Base-by-base conservation (phyloP, 495 filamentous ascomycete genomes). In the Tuber brumale region DNA sequence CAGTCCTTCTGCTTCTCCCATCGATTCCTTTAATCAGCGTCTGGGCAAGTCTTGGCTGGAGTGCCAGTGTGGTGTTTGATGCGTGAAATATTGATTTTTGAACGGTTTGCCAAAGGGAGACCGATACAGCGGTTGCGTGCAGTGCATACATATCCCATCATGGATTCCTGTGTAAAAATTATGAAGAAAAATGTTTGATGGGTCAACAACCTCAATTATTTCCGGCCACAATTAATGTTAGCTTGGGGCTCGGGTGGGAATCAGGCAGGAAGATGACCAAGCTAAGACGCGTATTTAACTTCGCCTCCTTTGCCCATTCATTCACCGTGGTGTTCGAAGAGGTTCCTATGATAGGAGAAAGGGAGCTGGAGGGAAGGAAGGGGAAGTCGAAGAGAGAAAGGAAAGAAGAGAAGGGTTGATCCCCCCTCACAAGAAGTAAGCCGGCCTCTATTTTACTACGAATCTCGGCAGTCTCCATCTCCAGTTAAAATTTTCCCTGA, bases 231-330 rank as follows among this genome's bases (percentile, higher is more conserved):
- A 61, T 27, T 31, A 61, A 61, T 80, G 72, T 81, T 76, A 76
- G 75, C 75, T 80, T 74, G 80, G 77, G 78, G 75, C 72, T 73
- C 37, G 48, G 66, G 69, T 70, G 74, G 74, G 71, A 61, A 66
- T 74, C 51, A n/a, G 46, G 23, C 37, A 69, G 51, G 45, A 75
- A 72, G 75, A 71, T 81, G 79, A 77, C 72, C 48, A 72, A 72
- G 74, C 72, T 75, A 51, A 74, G 70, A 76, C 74, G 70, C 76
- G 70, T 80, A 75, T 72, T 76, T 70, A 74, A 80, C 78, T 81
- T 80, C 77, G 78, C 78, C 78, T 76, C 79, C 77, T 72, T 81
- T 73, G 75, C 71, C 73, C 66, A 31, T 61, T n/a, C n/a, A 16
- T 31, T 61, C 10, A 61, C 14, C 27, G 51, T n/a, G 23, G n/a